Conservation (phyloP, 805 yeast genomes). For the Ogataea zsoltii region DNA sequence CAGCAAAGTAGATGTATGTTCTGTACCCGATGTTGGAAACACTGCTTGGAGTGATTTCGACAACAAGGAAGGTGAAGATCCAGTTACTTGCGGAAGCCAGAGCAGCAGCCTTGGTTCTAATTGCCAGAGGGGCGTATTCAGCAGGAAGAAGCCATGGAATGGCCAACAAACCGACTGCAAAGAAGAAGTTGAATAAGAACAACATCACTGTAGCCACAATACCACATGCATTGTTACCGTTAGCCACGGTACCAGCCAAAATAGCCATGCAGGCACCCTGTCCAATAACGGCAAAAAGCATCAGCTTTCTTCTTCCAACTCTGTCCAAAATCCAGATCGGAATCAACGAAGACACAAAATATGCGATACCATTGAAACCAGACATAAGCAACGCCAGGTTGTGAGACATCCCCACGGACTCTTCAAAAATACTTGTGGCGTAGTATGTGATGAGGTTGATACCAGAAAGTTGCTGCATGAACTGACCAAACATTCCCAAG, state of each 20-base stretch:
- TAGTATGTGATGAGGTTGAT: constrained; percentile 72
- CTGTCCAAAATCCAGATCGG: constrained; percentile 53
- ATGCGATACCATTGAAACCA: constrained; percentile 40
- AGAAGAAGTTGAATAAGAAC: constrained; percentile 65
- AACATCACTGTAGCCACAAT: constrained; percentile 53
- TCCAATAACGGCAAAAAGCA: constrained; percentile 61
- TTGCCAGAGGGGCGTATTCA: constrained; percentile 64
- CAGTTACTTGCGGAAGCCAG: constrained; percentile 72
- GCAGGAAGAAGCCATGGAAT: constrained; percentile 51
- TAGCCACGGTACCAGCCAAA: constrained; percentile 50
- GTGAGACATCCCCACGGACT: constrained; percentile 49
- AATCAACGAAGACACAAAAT: constrained; percentile 50
- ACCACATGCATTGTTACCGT: constrained; percentile 42
- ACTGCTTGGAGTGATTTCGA: constrained; percentile 60
- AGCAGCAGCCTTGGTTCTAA: constrained; percentile 68
- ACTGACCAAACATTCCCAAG: constrained; percentile 57
- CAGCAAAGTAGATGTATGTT: constrained; percentile 46
- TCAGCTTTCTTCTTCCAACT: constrained; percentile 64
- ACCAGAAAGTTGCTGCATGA: constrained; percentile 73
- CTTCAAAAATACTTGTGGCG: constrained; percentile 59
- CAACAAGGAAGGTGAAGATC: constrained; percentile 70
- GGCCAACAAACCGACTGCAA: constrained; percentile 70
- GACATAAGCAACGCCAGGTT: constrained; percentile 40
- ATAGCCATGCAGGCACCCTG: constrained; percentile 63
- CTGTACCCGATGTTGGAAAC: constrained; percentile 54